phyloP scores from a whole-genome alignment of 495 filamentous ascomycete species.

The Aspergillus nanangensis region DNA sequence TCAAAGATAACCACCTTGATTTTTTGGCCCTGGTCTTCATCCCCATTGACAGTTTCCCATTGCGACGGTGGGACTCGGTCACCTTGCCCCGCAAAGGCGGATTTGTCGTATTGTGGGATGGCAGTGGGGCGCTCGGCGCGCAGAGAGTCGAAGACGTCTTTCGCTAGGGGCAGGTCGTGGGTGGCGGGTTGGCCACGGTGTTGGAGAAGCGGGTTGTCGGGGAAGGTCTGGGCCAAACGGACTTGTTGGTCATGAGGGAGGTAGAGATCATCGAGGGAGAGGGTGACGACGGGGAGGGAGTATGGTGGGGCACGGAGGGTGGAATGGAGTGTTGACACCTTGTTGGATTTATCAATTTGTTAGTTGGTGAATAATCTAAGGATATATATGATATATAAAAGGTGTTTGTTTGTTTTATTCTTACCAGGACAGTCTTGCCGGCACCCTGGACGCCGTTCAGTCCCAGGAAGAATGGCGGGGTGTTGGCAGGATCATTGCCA shows the following conservation, averaged over 20 bases:
- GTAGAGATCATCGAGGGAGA: slow-evolving; percentile 92
- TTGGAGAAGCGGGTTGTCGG: slow-evolving; percentile 70
- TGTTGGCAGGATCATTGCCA: slow-evolving; percentile 26
- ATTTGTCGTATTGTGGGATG: slow-evolving; percentile 85
- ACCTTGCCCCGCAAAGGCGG: slow-evolving; percentile 68
- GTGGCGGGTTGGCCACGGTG: slow-evolving; percentile 83
- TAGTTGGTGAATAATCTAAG: no score
- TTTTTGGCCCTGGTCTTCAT: slow-evolving; percentile 39
- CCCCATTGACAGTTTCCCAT: slow-evolving; percentile 62
- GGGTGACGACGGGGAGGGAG: slow-evolving; percentile 65
- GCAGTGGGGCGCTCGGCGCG: slow-evolving; percentile 43
- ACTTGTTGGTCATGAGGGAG: slow-evolving; percentile 68
- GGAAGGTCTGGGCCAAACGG: slow-evolving; percentile 56
- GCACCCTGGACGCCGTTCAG: slow-evolving; percentile 74
- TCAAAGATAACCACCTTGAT: slow-evolving; percentile 74
- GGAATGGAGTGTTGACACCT: slow-evolving; percentile 61
- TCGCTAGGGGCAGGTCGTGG: slow-evolving; percentile 70
- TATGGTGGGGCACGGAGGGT: slow-evolving; percentile 64
- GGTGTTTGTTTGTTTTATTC: slow-evolving; percentile 2
- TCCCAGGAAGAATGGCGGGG: slow-evolving; percentile 56
- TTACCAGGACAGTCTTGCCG: slow-evolving; percentile 84
- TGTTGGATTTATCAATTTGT: not conserved
- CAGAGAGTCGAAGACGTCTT: slow-evolving; percentile 59
- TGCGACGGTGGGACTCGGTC: slow-evolving; percentile 59
- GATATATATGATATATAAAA: not conserved